phyloP scores from a whole-genome alignment of 2,329 filamentous ascomycete species.

The Fusarium nodosum region DNA sequence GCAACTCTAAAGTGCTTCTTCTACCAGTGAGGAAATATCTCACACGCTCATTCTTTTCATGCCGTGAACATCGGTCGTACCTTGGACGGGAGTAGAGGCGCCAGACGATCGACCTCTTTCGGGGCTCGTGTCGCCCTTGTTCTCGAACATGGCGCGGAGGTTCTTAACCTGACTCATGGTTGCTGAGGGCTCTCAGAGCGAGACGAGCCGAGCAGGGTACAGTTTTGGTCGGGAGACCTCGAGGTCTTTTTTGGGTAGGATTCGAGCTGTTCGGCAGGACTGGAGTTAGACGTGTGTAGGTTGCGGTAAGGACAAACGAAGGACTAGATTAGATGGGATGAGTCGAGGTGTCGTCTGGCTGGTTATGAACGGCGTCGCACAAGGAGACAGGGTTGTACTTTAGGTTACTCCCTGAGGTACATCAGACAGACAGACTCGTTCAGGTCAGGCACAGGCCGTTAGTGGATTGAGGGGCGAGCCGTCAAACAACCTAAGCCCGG shows the following conservation, averaged over 20 bases:
- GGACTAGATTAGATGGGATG: conserved; percentile 24
- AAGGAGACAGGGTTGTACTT: conserved; percentile 34
- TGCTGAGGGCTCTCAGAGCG: conserved; percentile 50
- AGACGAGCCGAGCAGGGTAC: conserved; percentile 44
- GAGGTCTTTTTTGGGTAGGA: conserved; percentile 33
- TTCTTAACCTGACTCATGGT: conserved; percentile 78
- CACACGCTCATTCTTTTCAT: conserved; percentile 25
- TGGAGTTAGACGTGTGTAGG: conserved; percentile 22
- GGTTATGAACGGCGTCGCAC: conserved; percentile 44
- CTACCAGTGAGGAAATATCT: conserved; percentile 21
- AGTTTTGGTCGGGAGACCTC: conserved; percentile 42
- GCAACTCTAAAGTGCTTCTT: conserved; percentile 22
- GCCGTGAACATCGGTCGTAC: conserved; percentile 41
- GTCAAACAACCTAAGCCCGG: conserved; percentile 21
- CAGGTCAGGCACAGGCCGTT: conserved; percentile 39
- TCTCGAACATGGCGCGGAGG: conserved; percentile 85
- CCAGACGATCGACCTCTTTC: conserved; percentile 79
- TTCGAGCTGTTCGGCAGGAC: conserved; percentile 26
- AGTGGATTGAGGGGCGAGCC: conserved; percentile 41
- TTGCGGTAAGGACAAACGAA: conserved; percentile 26
- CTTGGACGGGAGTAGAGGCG: conserved; percentile 55
- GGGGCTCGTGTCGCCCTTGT: conserved; percentile 74
- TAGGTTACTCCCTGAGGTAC: conserved; percentile 33
- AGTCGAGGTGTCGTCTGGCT: conserved; percentile 40
- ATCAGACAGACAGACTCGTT: conserved; percentile 30